Conservation (phyloP, 352 stramenopile species). For the Phytophthora pini region DNA sequence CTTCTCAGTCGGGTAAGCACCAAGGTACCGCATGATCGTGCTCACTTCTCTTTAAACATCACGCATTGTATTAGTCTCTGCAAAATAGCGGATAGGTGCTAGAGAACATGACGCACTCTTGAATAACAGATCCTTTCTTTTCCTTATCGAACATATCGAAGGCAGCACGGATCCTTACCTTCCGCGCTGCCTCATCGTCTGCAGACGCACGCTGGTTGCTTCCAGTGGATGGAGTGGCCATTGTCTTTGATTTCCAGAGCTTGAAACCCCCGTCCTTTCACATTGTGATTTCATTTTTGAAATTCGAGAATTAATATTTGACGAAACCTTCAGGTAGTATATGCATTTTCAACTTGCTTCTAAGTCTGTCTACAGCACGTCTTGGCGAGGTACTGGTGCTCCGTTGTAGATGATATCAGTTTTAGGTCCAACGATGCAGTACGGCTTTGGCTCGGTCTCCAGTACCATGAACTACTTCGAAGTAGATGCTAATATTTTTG, state of each 20-base stretch:
- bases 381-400: conserved; percentile 14
- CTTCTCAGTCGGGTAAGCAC: conserved; percentile 90
- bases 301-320: too few species aligned
- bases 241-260: conserved; percentile 26
- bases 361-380: conserved; percentile 10
- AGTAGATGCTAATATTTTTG: too few species aligned
- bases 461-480: conserved; percentile 21
- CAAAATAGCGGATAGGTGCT: background rate
- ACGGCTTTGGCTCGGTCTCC: conserved; percentile 22
- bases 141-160: conserved; percentile 95
- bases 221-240: conserved; percentile 41
- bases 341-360: too few species aligned
- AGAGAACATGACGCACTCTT: conserved; percentile 56
- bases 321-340: too few species aligned
- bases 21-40: conserved; percentile 92
- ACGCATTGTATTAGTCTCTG: background rate
- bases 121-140: conserved; percentile 88
- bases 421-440: conserved; percentile 25
- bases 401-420: conserved; percentile 36
- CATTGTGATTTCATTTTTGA: too few species aligned
- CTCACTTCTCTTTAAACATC: conserved; percentile 77
- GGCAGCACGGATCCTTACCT: conserved; percentile 74
- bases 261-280: too few species aligned
- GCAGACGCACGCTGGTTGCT: conserved; percentile 44
- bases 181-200: conserved; percentile 54